Conservation (phyloP, 2,329 filamentous ascomycete species). For the Trichophyton mentagrophytes region DNA sequence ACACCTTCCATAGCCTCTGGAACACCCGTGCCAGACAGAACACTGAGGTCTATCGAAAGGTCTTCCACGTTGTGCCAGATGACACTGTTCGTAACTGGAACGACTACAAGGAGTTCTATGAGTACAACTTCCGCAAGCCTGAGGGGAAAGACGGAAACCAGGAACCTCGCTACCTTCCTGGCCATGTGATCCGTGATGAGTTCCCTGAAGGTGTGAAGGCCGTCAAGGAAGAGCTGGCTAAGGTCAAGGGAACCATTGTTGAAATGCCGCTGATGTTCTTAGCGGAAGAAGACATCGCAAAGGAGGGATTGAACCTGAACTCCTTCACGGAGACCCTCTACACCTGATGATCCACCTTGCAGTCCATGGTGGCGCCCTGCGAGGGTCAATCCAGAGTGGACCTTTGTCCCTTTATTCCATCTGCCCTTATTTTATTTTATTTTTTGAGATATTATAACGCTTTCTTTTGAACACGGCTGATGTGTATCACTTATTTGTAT, state of each 20-base stretch:
- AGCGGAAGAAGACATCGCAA: conserved; percentile 72
- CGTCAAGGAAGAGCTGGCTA: conserved; percentile 55
- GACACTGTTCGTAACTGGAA: conserved; percentile 48
- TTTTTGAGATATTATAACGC: neutral
- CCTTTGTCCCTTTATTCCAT: neutral
- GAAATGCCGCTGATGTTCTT: conserved; percentile 89
- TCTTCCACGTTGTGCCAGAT: conserved; percentile 51
- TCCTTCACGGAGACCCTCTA: conserved; percentile 60
- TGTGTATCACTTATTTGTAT: neutral
- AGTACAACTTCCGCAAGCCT: conserved; percentile 43
- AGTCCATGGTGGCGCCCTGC: neutral
- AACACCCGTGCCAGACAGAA: conserved; percentile 47
- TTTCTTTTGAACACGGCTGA: neutral
- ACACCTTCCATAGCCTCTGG: conserved; percentile 45
- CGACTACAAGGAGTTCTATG: conserved; percentile 51
- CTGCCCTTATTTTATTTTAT: neutral
- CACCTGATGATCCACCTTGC: conserved; percentile 35
- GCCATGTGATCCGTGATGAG: conserved; percentile 72
- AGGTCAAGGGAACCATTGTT: conserved; percentile 58
- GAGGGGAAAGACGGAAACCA: conserved; percentile 28
- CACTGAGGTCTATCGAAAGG: conserved; percentile 47
- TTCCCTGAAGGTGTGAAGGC: conserved; percentile 60
- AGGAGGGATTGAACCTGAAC: conserved; percentile 64
- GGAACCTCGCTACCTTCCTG: conserved; percentile 57
- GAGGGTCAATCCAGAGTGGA: neutral